Evolutionary conservation across 768 basidiomycete genomes (phyloP).

Genomic region (Lactarius tabidus): DNA sequence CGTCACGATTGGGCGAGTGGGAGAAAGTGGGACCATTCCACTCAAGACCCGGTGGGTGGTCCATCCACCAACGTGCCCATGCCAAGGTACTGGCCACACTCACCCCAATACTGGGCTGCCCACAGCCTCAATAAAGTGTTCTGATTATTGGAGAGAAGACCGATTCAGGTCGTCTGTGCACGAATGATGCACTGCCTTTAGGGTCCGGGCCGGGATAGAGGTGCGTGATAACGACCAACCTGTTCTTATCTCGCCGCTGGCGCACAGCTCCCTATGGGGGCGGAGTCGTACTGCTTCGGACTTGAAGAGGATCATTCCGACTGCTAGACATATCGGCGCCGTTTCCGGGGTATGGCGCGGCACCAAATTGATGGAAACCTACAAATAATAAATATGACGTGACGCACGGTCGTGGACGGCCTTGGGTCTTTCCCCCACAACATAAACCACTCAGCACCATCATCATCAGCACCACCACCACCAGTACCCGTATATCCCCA

Average conservation of each 20-base stretch:
- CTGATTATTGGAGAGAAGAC: slow-evolving; percentile 1
- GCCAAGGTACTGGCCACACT: background rate
- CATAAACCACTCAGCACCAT: background rate
- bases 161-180: background rate
- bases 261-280: background rate
- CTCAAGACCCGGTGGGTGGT: background rate
- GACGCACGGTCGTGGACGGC: slow-evolving; percentile 4
- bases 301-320: background rate
- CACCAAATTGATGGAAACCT: background rate
- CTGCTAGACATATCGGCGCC: slow-evolving; percentile 11
- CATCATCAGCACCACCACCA: background rate
- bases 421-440: background rate
- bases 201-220: background rate
- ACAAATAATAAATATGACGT: slow-evolving; percentile 9
- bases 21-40: background rate
- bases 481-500: background rate
- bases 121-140: background rate
- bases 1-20: background rate
- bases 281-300: slow-evolving; percentile 6
- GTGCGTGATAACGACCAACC: background rate
- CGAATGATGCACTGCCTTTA: background rate
- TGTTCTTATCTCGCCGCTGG: background rate
- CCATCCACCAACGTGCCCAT: background rate
- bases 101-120: background rate
- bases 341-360: slow-evolving; percentile 6